Percentiles rank a stretch among this genome's conserved stretches.
phyloP scores from a whole-genome alignment of 768 basidiomycete genomes.

The Lactarius vividus region DNA sequence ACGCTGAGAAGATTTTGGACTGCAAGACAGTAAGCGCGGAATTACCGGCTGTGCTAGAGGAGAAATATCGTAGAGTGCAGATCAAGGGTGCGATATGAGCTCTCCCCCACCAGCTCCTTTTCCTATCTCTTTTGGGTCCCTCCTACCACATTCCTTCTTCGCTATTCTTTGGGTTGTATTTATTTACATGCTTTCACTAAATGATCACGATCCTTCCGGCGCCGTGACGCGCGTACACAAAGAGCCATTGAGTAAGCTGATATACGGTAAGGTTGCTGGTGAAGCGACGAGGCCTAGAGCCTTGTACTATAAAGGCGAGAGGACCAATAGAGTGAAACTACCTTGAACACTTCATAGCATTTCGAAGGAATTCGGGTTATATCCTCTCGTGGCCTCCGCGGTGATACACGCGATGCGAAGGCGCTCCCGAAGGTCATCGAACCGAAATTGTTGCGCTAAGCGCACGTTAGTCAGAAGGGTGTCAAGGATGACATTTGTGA shows the following conservation, averaged over 20 bases:
- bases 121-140: slow-evolving; percentile 26
- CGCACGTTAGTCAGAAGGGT: neutral
- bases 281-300: neutral
- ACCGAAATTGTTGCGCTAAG: slow-evolving; percentile 10
- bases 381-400: slow-evolving; percentile 6
- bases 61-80: slow-evolving; percentile 81
- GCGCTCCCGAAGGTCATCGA: slow-evolving; percentile 13
- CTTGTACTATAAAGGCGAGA: neutral
- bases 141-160: neutral
- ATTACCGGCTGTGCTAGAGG: slow-evolving; percentile 66
- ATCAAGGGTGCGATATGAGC: slow-evolving; percentile 89
- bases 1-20: slow-evolving; percentile 64
- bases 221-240: slow-evolving; percentile 1
- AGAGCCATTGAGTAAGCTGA: neutral
- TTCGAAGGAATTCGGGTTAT: slow-evolving; percentile 4
- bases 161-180: slow-evolving; percentile 12
- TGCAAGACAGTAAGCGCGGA: slow-evolving; percentile 59
- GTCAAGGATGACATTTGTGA: too few species aligned
- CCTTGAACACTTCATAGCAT: slow-evolving; percentile 3
- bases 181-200: slow-evolving; percentile 19
- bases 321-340: neutral
- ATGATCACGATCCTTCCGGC: slow-evolving; percentile 14
- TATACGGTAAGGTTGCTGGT: neutral
- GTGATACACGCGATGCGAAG: slow-evolving; percentile 4
- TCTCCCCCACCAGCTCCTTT: slow-evolving; percentile 17